phyloP scores from a whole-genome alignment of 192 early-diverging fungal genomes.

The Gryganskiella cystojenkinii region DNA sequence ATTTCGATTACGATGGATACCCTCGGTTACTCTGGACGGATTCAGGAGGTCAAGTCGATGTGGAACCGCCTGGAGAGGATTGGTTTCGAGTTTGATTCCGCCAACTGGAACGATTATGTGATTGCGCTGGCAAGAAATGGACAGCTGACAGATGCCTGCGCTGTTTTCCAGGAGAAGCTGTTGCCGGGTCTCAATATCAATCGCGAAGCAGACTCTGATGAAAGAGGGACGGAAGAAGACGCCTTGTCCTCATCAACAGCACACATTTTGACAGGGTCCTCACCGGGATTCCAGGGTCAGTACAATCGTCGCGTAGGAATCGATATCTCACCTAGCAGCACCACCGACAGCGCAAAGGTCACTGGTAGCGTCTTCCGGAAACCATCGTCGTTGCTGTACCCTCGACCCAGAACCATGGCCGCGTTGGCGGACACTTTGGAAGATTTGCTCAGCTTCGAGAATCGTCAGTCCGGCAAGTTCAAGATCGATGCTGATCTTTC shows the following conservation, averaged over 20 bases:
- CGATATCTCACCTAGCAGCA: too few relatives aligned
- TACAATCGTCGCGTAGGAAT: too few relatives aligned
- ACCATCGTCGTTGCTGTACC: constrained; percentile 15
- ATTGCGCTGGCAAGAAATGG: constrained; percentile 48
- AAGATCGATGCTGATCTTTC: constrained; percentile 6
- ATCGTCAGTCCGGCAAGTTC: neutral
- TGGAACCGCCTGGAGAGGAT: constrained; percentile 51
- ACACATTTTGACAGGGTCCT: neutral
- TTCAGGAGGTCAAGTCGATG: constrained; percentile 41
- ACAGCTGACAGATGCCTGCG: constrained; percentile 50
- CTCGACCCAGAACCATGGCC: constrained; percentile 48
- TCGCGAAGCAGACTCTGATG: too few relatives aligned
- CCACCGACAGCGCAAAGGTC: too few relatives aligned
- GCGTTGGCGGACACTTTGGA: constrained; percentile 36
- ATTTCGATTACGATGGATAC: constrained; percentile 61
- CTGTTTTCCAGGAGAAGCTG: constrained; percentile 41
- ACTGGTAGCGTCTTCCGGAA: neutral
- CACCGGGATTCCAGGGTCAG: neutral
- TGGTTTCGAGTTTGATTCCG: constrained; percentile 58
- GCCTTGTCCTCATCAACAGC: neutral
- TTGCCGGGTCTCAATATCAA: constrained; percentile 23
- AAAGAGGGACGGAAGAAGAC: neutral
- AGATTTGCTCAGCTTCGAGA: constrained; percentile 12
- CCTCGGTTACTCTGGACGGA: constrained; percentile 36
- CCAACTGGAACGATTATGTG: constrained; percentile 65